Conservation (phyloP, 1,284 basidiomycete genomes). For the Cutaneotrichosporon mucoides region DNA sequence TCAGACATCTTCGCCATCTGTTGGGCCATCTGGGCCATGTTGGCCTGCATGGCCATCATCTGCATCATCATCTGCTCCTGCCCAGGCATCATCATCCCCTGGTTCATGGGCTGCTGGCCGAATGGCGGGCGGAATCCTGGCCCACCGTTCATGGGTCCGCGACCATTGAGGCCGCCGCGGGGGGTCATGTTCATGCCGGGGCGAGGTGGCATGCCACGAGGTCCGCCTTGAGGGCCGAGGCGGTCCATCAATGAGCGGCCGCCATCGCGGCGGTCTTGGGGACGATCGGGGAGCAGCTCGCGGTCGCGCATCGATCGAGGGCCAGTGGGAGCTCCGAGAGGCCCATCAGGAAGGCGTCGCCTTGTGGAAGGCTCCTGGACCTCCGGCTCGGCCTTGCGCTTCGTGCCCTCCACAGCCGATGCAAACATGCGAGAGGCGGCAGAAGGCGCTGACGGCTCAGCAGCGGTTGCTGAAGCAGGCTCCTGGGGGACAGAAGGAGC, state of each 20-base stretch:
- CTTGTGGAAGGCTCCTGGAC: constrained; percentile 14
- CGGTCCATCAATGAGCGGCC: constrained; percentile 16
- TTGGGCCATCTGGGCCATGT: constrained; percentile 50
- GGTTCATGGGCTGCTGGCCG: not conserved
- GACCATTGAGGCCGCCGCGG: constrained; percentile 19
- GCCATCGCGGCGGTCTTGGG: not conserved
- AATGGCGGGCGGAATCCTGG: constrained; percentile 4
- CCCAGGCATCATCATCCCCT: constrained; percentile 28
- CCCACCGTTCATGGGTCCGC: constrained; percentile 12
- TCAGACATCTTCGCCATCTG: constrained; percentile 49
- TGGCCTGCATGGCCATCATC: constrained; percentile 51
- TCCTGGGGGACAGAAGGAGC: not conserved
- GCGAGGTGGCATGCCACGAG: constrained; percentile 8
- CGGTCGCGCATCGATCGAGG: constrained; percentile 14
- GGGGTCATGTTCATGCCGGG: constrained; percentile 19
- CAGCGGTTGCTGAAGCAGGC: constrained; percentile 2
- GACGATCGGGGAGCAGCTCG: constrained; percentile 1
- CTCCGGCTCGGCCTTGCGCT: constrained; percentile 19
- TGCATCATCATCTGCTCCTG: constrained; percentile 50
- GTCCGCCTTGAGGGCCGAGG: constrained; percentile 15
- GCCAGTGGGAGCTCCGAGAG: constrained; percentile 20
- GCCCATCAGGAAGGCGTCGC: constrained; percentile 17
- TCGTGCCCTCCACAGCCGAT: constrained; percentile 22
- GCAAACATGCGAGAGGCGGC: constrained; percentile 16
- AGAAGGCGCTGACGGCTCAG: constrained; percentile 6